Percentiles rank a stretch among this genome's conserved stretches.
Conservation (phyloP, 768 basidiomycete species). For the Trametes gibbosa region DNA sequence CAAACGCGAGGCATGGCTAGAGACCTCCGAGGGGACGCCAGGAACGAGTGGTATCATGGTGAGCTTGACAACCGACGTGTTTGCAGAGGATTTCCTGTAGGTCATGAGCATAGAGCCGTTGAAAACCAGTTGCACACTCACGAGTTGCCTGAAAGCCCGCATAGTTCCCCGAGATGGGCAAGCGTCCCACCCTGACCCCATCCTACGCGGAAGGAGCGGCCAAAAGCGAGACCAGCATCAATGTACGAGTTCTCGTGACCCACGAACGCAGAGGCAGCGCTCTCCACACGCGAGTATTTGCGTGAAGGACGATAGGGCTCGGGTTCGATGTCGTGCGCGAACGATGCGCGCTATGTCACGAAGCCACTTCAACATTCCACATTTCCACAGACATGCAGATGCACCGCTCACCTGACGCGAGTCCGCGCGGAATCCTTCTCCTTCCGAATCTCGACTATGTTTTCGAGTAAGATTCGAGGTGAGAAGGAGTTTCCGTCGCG, state of each 20-base stretch:
- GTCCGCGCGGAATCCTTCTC: constrained; percentile 60
- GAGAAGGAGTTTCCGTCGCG: constrained; percentile 33
- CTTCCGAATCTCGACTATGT: constrained; percentile 77
- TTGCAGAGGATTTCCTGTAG: constrained; percentile 52
- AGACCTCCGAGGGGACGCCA: constrained; percentile 31
- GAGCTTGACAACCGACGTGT: constrained; percentile 57
- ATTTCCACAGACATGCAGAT: neutral
- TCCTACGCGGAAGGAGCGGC: constrained; percentile 84
- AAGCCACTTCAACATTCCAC: neutral
- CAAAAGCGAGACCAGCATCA: constrained; percentile 84
- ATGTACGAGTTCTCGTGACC: constrained; percentile 63
- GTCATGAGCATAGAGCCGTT: constrained; percentile 2
- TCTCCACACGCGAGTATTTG: constrained; percentile 76
- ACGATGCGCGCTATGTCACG: constrained; percentile 64
- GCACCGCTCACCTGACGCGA: constrained; percentile 50
- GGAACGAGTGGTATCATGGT: constrained; percentile 46
- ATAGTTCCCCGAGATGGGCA: constrained; percentile 74
- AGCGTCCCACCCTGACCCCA: constrained; percentile 85
- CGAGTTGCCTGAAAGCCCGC: constrained; percentile 52
- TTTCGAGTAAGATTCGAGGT: constrained; percentile 52
- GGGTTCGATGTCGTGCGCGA: constrained; percentile 69
- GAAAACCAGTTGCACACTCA: constrained; percentile 36
- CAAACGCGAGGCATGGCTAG: constrained; percentile 53
- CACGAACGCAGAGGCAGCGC: constrained; percentile 59
- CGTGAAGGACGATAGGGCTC: constrained; percentile 69